Evolutionary conservation across 352 stramenopile genomes (phyloP), one percentile per base, ranked within the genome.

Genomic region (Elongisporangium prolatum): DNA sequence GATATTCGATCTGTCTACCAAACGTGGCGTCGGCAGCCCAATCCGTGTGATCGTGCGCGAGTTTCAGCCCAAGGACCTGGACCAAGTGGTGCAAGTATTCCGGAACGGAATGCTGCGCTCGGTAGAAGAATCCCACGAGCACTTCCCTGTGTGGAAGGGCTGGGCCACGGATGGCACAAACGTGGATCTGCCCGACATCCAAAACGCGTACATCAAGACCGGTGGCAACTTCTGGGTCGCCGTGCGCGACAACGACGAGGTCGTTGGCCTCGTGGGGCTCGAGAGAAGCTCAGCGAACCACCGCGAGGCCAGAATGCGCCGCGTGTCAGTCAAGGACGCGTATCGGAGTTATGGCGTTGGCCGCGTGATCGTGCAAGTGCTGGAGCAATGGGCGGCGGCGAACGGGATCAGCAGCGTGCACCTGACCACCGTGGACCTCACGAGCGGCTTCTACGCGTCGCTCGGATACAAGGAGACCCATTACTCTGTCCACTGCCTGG

Each of bases 161-260:
- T 40, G 28, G 28, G 28, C 28, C 28, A 40, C 28, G 9, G 9
- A 40, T 9, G 28, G 28, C 28, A 14, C 28, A 9, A 40, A 8
- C 28, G 28, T 40, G 2, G 65, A 77, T 44, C 40, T 77, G 47
- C 56, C 28, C n/a, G 57, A 74, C 21, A 57, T 84, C 21, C 24
- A 73, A 16, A 64, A 48, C 47, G 71, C 64, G 17, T 84, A 80
- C 56, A 52, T 75, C 18, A 37, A 50, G 0, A 48, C 55, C 9
- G 67, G 69, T 1, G 71, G 74, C 10, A 84, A 79, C 54, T 80
- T 75, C 52, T 84, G 69, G 71, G 56, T 84, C 21, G 69, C 63
- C 7, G 70, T 64, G 21, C 61, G 57, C 14, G 34, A 10, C 20
- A 22, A 25, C 3, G 47, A 59, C 11, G 59, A 59, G 13, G 57